phyloP scores from a whole-genome alignment of 73 alveolate genomes.

The Durusdinium trenchii region DNA sequence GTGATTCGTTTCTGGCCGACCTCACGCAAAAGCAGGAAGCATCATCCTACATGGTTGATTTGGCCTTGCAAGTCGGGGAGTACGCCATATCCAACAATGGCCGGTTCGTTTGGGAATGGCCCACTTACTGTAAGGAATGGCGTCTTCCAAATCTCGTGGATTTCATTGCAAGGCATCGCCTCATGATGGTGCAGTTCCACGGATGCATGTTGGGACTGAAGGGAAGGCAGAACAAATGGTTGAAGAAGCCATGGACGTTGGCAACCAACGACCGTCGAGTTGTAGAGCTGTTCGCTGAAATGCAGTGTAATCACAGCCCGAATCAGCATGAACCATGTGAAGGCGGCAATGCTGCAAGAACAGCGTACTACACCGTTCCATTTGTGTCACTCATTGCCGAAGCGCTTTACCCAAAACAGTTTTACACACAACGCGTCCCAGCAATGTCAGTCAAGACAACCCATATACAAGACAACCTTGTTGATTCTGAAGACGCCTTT shows the following conservation, averaged over 20 bases:
- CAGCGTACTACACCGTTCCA: constrained; percentile 20
- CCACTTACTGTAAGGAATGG: not conserved
- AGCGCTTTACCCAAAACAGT: not conserved
- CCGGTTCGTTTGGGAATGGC: constrained; percentile 16
- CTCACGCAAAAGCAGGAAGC: not conserved
- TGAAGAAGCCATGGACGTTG: constrained; percentile 28
- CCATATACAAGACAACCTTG: not conserved
- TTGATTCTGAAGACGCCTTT: not conserved
- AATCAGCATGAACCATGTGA: constrained; percentile 11
- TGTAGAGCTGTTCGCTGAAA: constrained; percentile 13
- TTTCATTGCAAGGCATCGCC: not conserved
- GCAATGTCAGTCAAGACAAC: not conserved
- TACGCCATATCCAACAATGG: not conserved
- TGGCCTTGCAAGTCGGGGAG: not conserved
- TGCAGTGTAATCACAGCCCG: constrained; percentile 11
- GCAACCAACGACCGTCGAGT: constrained; percentile 16
- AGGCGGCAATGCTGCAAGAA: constrained; percentile 20
- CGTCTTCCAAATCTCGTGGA: not conserved
- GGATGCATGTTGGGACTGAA: constrained; percentile 4
- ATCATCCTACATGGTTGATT: not conserved
- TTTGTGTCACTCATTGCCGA: not conserved
- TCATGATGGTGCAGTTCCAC: not conserved
- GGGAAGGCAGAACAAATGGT: not conserved
- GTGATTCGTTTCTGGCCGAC: not conserved
- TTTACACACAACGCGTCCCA: not conserved